These are phyloP conservation scores for Fusarium newnesense DNA, from an alignment of 2,329 filamentous ascomycete genomes.

Conservation along the genomic window DNA sequence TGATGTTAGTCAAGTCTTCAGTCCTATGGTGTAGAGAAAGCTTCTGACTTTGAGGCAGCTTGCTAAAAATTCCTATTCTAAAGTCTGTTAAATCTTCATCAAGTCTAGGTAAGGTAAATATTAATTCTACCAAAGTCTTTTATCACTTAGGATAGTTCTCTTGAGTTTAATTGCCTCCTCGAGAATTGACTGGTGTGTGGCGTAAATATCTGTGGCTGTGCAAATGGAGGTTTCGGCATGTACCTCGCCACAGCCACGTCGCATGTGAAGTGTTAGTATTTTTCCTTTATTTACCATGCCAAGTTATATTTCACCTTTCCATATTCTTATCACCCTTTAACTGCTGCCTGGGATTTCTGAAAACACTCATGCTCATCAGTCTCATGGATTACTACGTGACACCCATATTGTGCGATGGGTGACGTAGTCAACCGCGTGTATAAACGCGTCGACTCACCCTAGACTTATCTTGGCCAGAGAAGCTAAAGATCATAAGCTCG, in stretches of 20 bases:
- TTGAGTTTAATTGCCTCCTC: neutral
- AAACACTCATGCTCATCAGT: neutral
- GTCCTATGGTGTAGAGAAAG: neutral
- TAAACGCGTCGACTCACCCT: conserved; percentile 1
- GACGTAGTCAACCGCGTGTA: conserved; percentile 13
- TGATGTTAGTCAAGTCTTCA: accelerated
- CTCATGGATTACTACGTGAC: no score
- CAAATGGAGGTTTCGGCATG: neutral
- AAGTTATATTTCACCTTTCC: neutral
- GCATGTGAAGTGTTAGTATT: neutral
- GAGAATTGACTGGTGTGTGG: neutral
- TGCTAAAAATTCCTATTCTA: accelerated
- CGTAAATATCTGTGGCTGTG: neutral
- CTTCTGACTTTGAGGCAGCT: neutral
- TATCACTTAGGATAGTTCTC: neutral
- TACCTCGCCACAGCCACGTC: neutral
- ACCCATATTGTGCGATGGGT: neutral
- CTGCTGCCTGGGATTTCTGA: neutral
- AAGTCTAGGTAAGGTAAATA: accelerated
- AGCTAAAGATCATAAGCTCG: neutral
- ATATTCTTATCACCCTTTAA: neutral
- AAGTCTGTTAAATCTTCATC: accelerated
- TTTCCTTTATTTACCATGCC: neutral
- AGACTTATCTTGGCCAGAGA: neutral
- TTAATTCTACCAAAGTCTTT: neutral